These are phyloP conservation scores for Anthoceros angustus DNA, from an alignment of 225 moss, liverwort and hornwort genomes.

Conservation along the genomic window DNA sequence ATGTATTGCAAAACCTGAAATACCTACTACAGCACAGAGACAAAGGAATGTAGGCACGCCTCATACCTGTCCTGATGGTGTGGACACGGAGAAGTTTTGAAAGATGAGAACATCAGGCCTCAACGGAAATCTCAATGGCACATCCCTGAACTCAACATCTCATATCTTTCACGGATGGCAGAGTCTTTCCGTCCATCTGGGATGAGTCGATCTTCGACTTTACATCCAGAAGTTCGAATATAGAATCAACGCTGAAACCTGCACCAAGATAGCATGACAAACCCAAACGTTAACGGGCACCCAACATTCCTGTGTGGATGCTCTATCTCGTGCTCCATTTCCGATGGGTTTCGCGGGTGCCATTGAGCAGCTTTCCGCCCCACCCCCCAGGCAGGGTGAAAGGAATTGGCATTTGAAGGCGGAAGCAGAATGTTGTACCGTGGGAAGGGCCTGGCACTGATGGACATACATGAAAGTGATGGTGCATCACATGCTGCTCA, in stretches of 20 bases:
- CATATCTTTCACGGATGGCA: constrained; percentile 24
- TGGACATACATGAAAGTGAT: too few species aligned
- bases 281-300: too few species aligned
- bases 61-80: constrained; percentile 18
- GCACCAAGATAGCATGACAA: too few species aligned
- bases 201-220: constrained; percentile 6
- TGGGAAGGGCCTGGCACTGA: too few species aligned
- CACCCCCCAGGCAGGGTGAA: too few species aligned
- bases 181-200: constrained; percentile 1
- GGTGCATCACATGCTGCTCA: too few species aligned
- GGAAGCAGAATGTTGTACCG: too few species aligned
- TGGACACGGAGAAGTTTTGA: constrained; percentile 19
- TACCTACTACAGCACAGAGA: neutral
- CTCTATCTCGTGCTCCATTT: too few species aligned
- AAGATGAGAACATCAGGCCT: constrained; percentile 25
- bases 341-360: too few species aligned
- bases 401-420: too few species aligned
- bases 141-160: constrained; percentile 21
- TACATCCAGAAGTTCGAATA: constrained; percentile 24
- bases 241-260: neutral
- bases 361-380: too few species aligned
- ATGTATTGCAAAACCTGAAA: neutral
- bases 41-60: neutral
- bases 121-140: constrained; percentile 27
- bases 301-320: too few species aligned